Evolutionary conservation across 1,284 basidiomycete species (phyloP), one percentile per base, ranked within the genome.

Genomic region (Vanrija sp.): DNA sequence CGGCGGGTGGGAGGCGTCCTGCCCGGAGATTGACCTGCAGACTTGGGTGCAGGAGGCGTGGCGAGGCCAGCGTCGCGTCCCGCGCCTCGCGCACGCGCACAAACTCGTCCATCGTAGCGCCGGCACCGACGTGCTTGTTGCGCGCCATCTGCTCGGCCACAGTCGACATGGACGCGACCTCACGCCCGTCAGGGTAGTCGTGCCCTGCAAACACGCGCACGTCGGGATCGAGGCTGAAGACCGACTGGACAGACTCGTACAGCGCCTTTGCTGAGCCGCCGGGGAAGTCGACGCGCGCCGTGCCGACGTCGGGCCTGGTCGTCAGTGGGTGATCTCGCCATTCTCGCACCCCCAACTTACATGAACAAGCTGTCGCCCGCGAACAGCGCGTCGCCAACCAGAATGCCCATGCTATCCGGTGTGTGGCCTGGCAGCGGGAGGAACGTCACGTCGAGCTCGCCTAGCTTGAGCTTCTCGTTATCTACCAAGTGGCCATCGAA

Each of bases 241-340:
- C 62, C 27, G 45, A 47, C 20, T 63, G 60, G 3, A 64, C 59
- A 2, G 62, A 64, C 3, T 46, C 16, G 50, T 53, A 66, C 25
- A 71, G 59, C 16, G 43, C 45, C 2, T 49, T 23, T 23, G 65
- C 58, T 31, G 59, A 57, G 7, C 67, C 68, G 41, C 64, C 61
- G 15, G 67, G 67, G 47, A 71, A 71, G 51, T 71, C 68, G 36
- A 63, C 62, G 18, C 68, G 64, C 41, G 68, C 67, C 4, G 66
- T 62, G 20, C 66, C 66, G 14, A 68, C 60, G 39, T 65, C 60
- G 18, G 68, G 68, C 25, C 25, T 27, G 25, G 25, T 27, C 25
- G 25, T 27, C 25, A 27, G 25, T 44, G 55, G 59, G n/a, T 24
- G 18, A 47, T n/a, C n/a, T n/a, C n/a, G n/a, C n/a, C n/a, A n/a